These are phyloP conservation scores for Harringtonia aguacate DNA, from an alignment of 2,329 filamentous ascomycete genomes.

Conservation along the genomic window DNA sequence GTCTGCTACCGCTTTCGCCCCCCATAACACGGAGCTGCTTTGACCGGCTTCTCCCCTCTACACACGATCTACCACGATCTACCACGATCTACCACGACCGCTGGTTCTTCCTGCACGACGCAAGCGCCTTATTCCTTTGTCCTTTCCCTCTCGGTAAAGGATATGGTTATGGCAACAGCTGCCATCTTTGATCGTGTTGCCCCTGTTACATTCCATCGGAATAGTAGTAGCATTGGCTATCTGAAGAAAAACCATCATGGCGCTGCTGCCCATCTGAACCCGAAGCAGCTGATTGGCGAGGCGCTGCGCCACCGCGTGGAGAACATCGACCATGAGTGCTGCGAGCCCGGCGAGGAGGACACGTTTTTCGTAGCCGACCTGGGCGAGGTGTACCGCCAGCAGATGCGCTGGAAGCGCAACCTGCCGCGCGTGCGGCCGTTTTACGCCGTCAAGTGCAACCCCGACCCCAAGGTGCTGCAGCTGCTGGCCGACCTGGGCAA, in stretches of 20 bases:
- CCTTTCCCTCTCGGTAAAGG: conserved; percentile 18
- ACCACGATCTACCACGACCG: not conserved
- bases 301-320: conserved; percentile 79
- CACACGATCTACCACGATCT: not conserved
- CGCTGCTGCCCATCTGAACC: conserved; percentile 25
- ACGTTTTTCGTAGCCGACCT: conserved; percentile 97
- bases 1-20: conserved; percentile 92
- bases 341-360: conserved; percentile 89
- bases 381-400: conserved; percentile 97
- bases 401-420: conserved; percentile 95
- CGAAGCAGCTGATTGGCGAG: conserved; percentile 77
- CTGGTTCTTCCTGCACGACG: conserved; percentile 11
- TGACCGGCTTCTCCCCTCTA: not conserved
- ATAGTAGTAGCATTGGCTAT: conserved; percentile 37
- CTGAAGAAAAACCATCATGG: conserved; percentile 33
- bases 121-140: conserved; percentile 3
- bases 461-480: conserved; percentile 77
- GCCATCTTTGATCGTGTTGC: conserved; percentile 40
- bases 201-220: conserved; percentile 33
- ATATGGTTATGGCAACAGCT: conserved; percentile 57
- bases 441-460: conserved; percentile 99
- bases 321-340: conserved; percentile 75
- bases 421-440: conserved; percentile 89
- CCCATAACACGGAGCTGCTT: conserved; percentile 58
- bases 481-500: conserved; percentile 82